Evolutionary conservation across 495 filamentous ascomycete genomes (phyloP), one percentile per base, ranked within the genome.

Genomic region (Xylaria bambusicola): DNA sequence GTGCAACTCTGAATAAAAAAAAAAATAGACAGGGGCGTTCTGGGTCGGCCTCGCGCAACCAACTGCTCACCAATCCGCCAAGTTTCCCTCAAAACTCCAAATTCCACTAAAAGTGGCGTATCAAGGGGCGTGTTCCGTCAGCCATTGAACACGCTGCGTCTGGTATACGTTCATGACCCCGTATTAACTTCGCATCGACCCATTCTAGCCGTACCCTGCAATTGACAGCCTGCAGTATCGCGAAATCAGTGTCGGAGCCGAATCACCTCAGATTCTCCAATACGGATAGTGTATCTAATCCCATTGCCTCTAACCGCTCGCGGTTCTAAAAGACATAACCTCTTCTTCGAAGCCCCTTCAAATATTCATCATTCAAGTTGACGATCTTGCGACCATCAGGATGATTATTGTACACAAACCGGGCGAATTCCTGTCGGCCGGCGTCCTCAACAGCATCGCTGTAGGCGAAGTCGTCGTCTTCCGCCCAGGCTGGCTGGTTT

Each of bases 271-370:
- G n/a, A n/a, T n/a, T n/a, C n/a, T n/a, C 29, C 29, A 33, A 5
- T 33, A 5, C 10, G 29, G 10, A 5, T 33, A 5, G 29, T 10
- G 5, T 5, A 10, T 33, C 5, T 5, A 33, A 10, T 33, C 10
- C 29, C 29, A 5, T 5, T 10, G 5, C 24, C 18, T 2, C 29
- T 13, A 13, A 5, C 12, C 36, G 20, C 3, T 42, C 36, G 15
- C 23, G 35, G 35, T 53, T 40, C 51, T 24, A 53, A 17, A 53
- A 53, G 1, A 53, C 51, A 4, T 27, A 53, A 18, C 51, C 51
- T 1, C 21, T 18, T 35, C 36, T 26, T 5, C 35, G 26, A 5
- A 53, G 51, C 9, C 42, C 29, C 2, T 27, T 20, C 18, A 24
- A 15, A 2, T 9, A 3, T 8, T 53, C 13, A 13, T 3, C 5